phyloP scores from a whole-genome alignment of 1,139 yeast genomes.

The Hansenula lynferdii region DNA sequence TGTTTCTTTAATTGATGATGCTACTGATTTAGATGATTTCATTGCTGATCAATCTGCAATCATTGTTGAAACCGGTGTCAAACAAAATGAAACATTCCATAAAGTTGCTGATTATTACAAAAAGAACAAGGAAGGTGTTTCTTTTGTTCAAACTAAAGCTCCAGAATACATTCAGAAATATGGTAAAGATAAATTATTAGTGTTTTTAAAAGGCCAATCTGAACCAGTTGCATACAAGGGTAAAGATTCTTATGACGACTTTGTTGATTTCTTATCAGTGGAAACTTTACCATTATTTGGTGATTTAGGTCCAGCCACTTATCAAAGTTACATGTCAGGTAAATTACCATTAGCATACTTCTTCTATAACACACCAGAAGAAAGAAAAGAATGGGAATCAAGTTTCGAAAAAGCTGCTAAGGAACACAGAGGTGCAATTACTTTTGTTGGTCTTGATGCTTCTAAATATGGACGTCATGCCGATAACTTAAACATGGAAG shows the following conservation, averaged over 20 bases:
- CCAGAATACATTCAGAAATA: conserved; percentile 40
- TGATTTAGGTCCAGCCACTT: conserved; percentile 82
- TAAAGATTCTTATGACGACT: conserved; percentile 29
- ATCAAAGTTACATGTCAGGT: conserved; percentile 66
- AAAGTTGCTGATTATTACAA: conserved; percentile 48
- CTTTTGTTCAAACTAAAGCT: conserved; percentile 55
- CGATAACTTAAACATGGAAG: conserved; percentile 77
- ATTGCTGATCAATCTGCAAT: conserved; percentile 46
- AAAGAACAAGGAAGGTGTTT: conserved; percentile 62
- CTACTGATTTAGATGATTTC: conserved; percentile 46
- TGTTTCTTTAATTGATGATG: conserved; percentile 49
- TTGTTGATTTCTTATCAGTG: conserved; percentile 53
- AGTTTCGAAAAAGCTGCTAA: conserved; percentile 62
- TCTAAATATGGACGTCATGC: conserved; percentile 83
- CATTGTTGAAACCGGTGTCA: conserved; percentile 37
- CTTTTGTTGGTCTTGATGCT: conserved; percentile 89
- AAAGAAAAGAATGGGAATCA: conserved; percentile 52
- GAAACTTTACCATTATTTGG: conserved; percentile 89
- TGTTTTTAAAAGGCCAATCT: conserved; percentile 21
- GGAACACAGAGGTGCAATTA: conserved; percentile 72
- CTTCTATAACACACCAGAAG: conserved; percentile 69
- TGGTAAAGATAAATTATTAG: conserved; percentile 32
- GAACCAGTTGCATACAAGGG: conserved; percentile 41
- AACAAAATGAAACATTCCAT: conserved; percentile 43
- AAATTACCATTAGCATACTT: conserved; percentile 81